Percentiles rank a stretch among this genome's conserved stretches.
These are phyloP conservation scores for Maudiozyma pseudohumilis DNA, from an alignment of 805 yeast species.

Conservation along the genomic window DNA sequence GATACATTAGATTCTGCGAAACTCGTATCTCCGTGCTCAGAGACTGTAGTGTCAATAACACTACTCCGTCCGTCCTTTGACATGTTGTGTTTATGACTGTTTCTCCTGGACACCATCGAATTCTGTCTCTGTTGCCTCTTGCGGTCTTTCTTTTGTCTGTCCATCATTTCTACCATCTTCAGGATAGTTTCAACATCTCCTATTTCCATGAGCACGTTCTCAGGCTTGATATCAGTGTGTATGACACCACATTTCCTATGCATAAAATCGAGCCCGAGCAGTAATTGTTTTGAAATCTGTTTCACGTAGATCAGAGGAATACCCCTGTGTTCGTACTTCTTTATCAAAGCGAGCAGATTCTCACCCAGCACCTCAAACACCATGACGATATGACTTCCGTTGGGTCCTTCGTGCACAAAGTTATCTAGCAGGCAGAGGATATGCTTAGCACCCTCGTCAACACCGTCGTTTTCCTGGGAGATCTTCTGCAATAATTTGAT, in stretches of 20 bases:
- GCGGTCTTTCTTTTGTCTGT: constrained; percentile 38
- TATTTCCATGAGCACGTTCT: constrained; percentile 68
- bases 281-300: constrained; percentile 69
- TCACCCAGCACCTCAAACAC: constrained; percentile 97
- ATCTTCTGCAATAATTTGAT: constrained; percentile 66
- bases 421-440: constrained; percentile 75
- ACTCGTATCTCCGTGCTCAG: neutral
- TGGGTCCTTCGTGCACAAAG: constrained; percentile 78
- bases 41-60: neutral
- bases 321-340: constrained; percentile 67
- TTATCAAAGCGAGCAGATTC: constrained; percentile 73
- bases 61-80: constrained; percentile 1
- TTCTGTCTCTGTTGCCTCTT: constrained; percentile 35
- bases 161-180: constrained; percentile 51
- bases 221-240: constrained; percentile 72
- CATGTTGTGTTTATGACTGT: neutral
- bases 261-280: constrained; percentile 55
- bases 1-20: neutral
- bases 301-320: constrained; percentile 70
- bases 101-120: constrained; percentile 10
- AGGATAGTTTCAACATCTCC: constrained; percentile 78
- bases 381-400: constrained; percentile 92
- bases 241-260: constrained; percentile 61
- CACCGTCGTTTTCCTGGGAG: constrained; percentile 33
- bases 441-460: constrained; percentile 61